Evolutionary conservation across 192 early-diverging fungal genomes (phyloP), one percentile per base, ranked within the genome.

Genomic region (Backusella parvicylindrica): DNA sequence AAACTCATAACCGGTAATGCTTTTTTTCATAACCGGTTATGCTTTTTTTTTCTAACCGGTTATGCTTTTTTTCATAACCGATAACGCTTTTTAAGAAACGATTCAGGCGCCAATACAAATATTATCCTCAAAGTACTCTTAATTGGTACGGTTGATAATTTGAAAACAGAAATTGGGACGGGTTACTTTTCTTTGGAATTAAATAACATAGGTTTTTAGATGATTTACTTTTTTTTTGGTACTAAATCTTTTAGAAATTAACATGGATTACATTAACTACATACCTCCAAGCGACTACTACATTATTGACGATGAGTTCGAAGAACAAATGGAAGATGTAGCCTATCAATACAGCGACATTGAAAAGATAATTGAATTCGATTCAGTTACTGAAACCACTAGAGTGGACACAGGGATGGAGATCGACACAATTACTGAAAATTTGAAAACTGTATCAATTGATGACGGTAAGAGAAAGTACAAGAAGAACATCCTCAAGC

Each of bases 381-480:
- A 64, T 28, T 64, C 1, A 16, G 15, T 16, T 50, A 50, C 63
- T 28, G 23, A 64, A 32, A 64, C 12, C 16, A 23, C 23, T 0
- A 28, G 31, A 64, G 31, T 64, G 7, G 30, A 33, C 63, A 32
- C 63, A 64, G 16, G 3, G 9, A 64, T 64, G 30, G 63, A 64
- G 63, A 64, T 64, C 33, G 64, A 66, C 64, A 18, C 28, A 15
- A 8, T 66, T 66, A 35, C 64, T 8, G 33, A 66, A 66, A 66
- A n/a, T 3, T 18, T 66, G n/a, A 66, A 36, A n/a, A 66, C 64
- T 66, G 31, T 66, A 35, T 66, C 32, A 18, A 66, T 66, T 66
- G 64, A 66, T n/a, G 64, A 66, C 64, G 64, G 15, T 35, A 66
- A 15, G 2, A 66, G n/a, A 66, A 66, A 66, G 64, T 66, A 66